Percentiles rank a stretch among this genome's conserved stretches.
Evolutionary conservation across 495 filamentous ascomycete species (phyloP).

Genomic region (Pyrenula aspistea): DNA sequence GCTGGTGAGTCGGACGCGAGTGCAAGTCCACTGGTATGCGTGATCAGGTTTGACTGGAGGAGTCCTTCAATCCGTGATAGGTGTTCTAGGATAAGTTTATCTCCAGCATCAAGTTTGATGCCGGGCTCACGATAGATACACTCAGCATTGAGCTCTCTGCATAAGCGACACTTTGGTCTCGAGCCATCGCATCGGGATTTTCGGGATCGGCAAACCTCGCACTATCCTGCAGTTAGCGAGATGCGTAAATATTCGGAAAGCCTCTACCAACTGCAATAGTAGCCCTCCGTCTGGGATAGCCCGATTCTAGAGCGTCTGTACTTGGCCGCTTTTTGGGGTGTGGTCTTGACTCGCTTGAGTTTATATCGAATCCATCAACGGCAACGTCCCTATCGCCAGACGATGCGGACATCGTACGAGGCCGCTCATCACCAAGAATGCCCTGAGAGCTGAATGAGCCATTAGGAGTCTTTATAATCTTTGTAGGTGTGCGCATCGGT

Average conservation of each 20-base stretch:
- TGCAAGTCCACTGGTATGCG: constrained; percentile 35
- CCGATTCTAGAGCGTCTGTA: not conserved
- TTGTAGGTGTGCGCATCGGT: not conserved
- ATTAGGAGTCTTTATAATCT: not conserved
- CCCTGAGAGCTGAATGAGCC: not conserved
- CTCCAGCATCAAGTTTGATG: constrained; percentile 77
- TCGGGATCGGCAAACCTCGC: constrained; percentile 72
- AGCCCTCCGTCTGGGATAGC: not conserved
- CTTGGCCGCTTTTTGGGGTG: not conserved
- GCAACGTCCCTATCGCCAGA: not conserved
- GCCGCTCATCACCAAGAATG: not conserved
- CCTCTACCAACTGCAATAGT: not conserved
- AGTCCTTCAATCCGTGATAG: constrained; percentile 64
- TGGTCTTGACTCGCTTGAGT: not conserved
- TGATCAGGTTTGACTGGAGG: constrained; percentile 51
- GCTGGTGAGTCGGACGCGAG: constrained; percentile 47
- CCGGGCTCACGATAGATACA: constrained; percentile 78
- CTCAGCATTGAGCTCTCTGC: constrained; percentile 68
- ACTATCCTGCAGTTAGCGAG: constrained; percentile 30
- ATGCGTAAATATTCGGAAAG: not conserved
- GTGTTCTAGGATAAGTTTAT: constrained; percentile 72
- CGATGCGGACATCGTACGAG: not conserved
- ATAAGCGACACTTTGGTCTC: constrained; percentile 72
- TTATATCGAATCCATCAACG: not conserved
- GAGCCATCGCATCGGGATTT: constrained; percentile 79